phyloP scores from a whole-genome alignment of 306 rosid genomes.

The Morella rubra region DNA sequence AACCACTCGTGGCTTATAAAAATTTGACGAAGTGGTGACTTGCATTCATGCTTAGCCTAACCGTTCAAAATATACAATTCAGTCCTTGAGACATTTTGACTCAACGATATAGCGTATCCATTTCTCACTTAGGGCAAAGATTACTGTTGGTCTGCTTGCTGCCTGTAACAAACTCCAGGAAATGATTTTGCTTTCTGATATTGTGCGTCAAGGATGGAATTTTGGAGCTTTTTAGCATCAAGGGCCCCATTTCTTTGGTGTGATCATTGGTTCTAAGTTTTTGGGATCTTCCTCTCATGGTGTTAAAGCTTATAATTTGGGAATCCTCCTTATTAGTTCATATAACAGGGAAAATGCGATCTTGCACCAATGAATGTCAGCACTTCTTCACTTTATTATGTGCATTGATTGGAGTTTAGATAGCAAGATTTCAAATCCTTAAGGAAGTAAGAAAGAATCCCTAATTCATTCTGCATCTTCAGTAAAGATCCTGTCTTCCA shows the following conservation, averaged over 20 bases:
- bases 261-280: not conserved
- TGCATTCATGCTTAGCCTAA: not conserved
- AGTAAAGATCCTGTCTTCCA: not conserved
- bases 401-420: not conserved
- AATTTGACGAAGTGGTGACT: not conserved
- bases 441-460: not conserved
- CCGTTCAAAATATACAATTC: not conserved
- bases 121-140: not conserved
- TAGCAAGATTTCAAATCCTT: not conserved
- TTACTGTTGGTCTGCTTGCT: not conserved
- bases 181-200: not conserved
- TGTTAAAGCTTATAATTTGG: slow-evolving; percentile 2
- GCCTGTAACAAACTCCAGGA: not conserved
- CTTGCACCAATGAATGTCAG: not conserved
- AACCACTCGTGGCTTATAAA: not conserved
- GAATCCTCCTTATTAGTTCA: not conserved
- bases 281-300: slow-evolving; percentile 8
- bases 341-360: not conserved
- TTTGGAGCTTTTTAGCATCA: not conserved
- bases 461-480: not conserved
- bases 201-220: not conserved
- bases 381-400: not conserved
- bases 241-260: too few species aligned
- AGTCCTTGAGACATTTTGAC: not conserved
- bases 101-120: not conserved